phyloP scores from a whole-genome alignment of 179 eudicot species.

The Carnegiea gigantea region DNA sequence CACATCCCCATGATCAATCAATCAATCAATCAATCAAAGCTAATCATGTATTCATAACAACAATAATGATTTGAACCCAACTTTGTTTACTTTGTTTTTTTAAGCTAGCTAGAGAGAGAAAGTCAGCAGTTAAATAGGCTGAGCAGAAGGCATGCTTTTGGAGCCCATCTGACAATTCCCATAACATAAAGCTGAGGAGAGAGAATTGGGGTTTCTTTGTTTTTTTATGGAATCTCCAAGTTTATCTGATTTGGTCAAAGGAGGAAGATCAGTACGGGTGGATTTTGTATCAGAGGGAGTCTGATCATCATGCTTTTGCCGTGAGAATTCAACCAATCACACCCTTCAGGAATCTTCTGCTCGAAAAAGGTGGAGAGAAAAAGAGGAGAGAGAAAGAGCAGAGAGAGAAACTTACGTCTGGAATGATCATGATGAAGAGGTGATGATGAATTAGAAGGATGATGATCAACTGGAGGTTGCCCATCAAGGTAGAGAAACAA shows the following conservation, averaged over 20 bases:
- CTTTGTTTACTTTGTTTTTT: too few relatives aligned
- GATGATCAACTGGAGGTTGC: constrained; percentile 31
- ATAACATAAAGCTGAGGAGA: not conserved
- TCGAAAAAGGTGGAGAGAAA: not conserved
- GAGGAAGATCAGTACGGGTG: constrained; percentile 28
- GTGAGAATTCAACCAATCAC: constrained; percentile 12
- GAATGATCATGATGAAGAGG: constrained; percentile 39
- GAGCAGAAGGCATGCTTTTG: constrained; percentile 29
- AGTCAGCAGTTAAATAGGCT: constrained; percentile 5
- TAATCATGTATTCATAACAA: constrained; percentile 5
- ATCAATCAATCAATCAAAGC: constrained; percentile 8
- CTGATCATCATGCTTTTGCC: constrained; percentile 35
- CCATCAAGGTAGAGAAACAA: constrained; percentile 71
- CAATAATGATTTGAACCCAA: not conserved
- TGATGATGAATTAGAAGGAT: constrained; percentile 20
- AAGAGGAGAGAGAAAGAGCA: not conserved
- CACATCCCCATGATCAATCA: constrained; percentile 4
- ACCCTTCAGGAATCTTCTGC: constrained; percentile 20
- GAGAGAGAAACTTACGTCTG: constrained; percentile 48
- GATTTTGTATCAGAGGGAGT: constrained; percentile 24
- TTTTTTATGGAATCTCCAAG: not conserved
- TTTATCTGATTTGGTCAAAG: constrained; percentile 31
- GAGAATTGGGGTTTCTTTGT: not conserved
- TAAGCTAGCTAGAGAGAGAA: not conserved
- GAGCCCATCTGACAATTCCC: constrained; percentile 21